Percentiles rank a stretch among this genome's conserved stretches.
Conservation (phyloP, 2,329 filamentous ascomycete species). For the Pseudogymnoascus sp. region DNA sequence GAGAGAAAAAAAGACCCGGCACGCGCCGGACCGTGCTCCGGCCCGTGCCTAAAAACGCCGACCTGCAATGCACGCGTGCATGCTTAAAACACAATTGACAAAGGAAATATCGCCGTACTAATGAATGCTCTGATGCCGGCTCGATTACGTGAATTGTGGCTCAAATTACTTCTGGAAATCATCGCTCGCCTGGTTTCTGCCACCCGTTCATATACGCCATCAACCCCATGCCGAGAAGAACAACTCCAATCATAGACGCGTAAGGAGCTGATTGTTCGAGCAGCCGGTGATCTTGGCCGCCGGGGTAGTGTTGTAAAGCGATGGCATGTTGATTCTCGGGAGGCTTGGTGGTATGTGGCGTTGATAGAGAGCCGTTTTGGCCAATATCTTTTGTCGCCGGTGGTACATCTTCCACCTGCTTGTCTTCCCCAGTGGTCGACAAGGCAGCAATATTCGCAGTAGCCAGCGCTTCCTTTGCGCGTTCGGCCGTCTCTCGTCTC, state of each 20-base stretch:
- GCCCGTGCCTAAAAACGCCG: constrained; percentile 6
- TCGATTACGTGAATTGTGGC: background rate
- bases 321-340: background rate
- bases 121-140: constrained; percentile 1
- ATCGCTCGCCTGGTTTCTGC: constrained; percentile 41
- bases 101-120: constrained; percentile 3
- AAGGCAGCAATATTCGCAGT: background rate
- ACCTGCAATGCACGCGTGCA: constrained; percentile 7
- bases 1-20: background rate
- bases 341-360: constrained; percentile 9
- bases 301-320: constrained; percentile 23
- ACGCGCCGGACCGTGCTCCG: constrained; percentile 4
- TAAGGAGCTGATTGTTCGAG: constrained; percentile 60
- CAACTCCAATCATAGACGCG: constrained; percentile 74
- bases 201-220: constrained; percentile 85
- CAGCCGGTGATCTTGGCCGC: constrained; percentile 36
- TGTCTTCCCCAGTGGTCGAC: constrained; percentile 12
- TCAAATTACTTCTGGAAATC: constrained; percentile 4
- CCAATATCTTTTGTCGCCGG: background rate
- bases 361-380: background rate
- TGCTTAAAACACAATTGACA: constrained; percentile 1
- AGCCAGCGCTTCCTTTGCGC: constrained; percentile 7
- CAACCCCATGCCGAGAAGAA: constrained; percentile 70
- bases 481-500: constrained; percentile 14
- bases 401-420: background rate